phyloP scores from a whole-genome alignment of 2,329 filamentous ascomycete genomes.

The Falciphora oryzae region DNA sequence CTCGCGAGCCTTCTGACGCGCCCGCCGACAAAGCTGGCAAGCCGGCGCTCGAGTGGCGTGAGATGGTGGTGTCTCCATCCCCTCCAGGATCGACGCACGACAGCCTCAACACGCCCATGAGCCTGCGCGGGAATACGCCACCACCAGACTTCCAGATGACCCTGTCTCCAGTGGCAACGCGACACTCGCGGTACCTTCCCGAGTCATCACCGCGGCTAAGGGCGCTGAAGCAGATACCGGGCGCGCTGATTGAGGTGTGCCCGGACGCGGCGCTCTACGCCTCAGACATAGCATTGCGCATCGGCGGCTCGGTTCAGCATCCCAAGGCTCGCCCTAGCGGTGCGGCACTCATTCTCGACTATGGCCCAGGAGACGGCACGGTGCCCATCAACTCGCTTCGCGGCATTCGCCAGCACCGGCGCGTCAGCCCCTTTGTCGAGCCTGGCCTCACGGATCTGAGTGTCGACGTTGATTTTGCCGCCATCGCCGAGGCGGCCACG shows the following conservation, averaged over 20 bases:
- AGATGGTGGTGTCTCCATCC: slow-evolving; percentile 70
- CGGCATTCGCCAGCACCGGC: slow-evolving; percentile 73
- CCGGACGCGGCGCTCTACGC: slow-evolving; percentile 80
- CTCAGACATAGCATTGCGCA: slow-evolving; percentile 74
- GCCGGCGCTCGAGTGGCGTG: slow-evolving; percentile 63
- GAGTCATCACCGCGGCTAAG: slow-evolving; percentile 75
- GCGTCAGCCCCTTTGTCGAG: slow-evolving; percentile 71
- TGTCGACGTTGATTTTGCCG: slow-evolving; percentile 89
- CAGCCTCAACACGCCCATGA: slow-evolving; percentile 47
- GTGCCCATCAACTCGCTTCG: slow-evolving; percentile 87
- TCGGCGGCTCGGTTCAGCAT: slow-evolving; percentile 59
- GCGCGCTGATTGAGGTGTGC: slow-evolving; percentile 79
- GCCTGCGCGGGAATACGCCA: slow-evolving; percentile 41
- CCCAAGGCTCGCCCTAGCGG: slow-evolving; percentile 63
- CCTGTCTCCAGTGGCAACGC: slow-evolving; percentile 67
- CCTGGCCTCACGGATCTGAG: slow-evolving; percentile 84
- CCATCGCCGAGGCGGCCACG: slow-evolving; percentile 75
- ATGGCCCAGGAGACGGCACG: slow-evolving; percentile 65
- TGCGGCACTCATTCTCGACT: slow-evolving; percentile 92
- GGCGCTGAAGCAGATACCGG: slow-evolving; percentile 59
- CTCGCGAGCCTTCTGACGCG: slow-evolving; percentile 25
- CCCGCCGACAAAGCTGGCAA: slow-evolving; percentile 33
- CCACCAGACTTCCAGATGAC: slow-evolving; percentile 84
- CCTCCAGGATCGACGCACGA: slow-evolving; percentile 48
- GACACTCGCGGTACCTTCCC: slow-evolving; percentile 79